Evolutionary conservation across 805 yeast genomes (phyloP).

Genomic region (Brettanomyces bruxellensis): DNA sequence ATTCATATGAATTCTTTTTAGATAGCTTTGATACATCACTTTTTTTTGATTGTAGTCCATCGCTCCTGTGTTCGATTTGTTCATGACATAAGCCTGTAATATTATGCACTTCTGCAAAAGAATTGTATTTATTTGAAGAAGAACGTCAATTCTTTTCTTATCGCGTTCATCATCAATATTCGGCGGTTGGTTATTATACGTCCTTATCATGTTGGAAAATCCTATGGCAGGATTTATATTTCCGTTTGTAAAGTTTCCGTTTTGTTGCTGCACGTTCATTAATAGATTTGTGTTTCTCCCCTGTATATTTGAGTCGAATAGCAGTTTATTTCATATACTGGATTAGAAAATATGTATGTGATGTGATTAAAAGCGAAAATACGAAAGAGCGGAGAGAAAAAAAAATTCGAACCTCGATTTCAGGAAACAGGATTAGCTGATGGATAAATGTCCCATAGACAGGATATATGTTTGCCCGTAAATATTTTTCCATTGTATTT

Average conservation of each 20-base stretch:
- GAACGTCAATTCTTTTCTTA: constrained; percentile 25
- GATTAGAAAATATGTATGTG: too few relatives aligned
- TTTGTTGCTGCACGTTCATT: not conserved
- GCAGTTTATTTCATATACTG: too few relatives aligned
- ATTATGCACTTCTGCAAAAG: constrained; percentile 23
- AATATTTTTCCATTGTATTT: too few relatives aligned
- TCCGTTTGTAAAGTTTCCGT: not conserved
- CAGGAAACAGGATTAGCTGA: too few relatives aligned
- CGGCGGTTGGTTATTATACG: constrained; percentile 21
- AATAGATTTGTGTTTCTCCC: not conserved
- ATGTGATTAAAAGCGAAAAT: too few relatives aligned
- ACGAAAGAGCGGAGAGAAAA: too few relatives aligned
- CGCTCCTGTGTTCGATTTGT: constrained; percentile 12
- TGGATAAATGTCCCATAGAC: too few relatives aligned
- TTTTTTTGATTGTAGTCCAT: constrained; percentile 20
- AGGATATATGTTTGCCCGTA: too few relatives aligned
- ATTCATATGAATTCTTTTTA: constrained; percentile 29
- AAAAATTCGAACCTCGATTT: too few relatives aligned
- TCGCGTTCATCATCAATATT: constrained; percentile 22
- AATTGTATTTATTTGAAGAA: constrained; percentile 27
- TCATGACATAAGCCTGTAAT: constrained; percentile 19
- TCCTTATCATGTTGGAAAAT: constrained; percentile 16
- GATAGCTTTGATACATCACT: constrained; percentile 24
- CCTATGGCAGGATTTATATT: constrained; percentile 5
- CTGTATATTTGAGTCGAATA: too few relatives aligned